phyloP scores from a whole-genome alignment of 169 alveolate species.

The Plasmodium cynomolgi region DNA sequence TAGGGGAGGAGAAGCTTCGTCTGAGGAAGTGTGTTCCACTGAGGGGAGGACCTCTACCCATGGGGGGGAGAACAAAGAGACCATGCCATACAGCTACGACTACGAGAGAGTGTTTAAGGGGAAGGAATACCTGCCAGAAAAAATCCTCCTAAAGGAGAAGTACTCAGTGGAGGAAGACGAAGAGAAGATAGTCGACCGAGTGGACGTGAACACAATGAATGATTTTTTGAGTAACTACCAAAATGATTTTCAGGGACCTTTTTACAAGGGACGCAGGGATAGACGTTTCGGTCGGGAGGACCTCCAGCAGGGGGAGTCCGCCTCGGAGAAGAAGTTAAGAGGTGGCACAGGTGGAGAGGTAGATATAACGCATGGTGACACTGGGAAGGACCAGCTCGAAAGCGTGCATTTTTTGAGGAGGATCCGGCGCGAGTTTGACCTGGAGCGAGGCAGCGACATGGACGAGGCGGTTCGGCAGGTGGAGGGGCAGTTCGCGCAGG shows the following conservation, averaged over 20 bases:
- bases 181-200: background rate
- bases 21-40: background rate
- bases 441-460: conserved; percentile 21
- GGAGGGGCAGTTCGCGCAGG: background rate
- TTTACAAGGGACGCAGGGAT: conserved; percentile 54
- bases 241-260: conserved; percentile 20
- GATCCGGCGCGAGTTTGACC: conserved; percentile 5
- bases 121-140: conserved; percentile 38
- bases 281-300: conserved; percentile 47
- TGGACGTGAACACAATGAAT: conserved; percentile 20
- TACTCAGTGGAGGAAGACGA: conserved; percentile 23
- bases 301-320: background rate
- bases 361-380: background rate
- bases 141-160: conserved; percentile 34
- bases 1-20: background rate
- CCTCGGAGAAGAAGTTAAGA: background rate
- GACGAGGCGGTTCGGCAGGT: conserved; percentile 19
- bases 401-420: conserved; percentile 19
- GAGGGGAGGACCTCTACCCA: background rate
- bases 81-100: conserved; percentile 51
- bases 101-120: conserved; percentile 48
- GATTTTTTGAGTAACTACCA: conserved; percentile 28
- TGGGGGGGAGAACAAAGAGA: background rate
- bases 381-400: conserved; percentile 9
- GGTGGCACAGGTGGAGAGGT: background rate